Evolutionary conservation across 164 flowering plant genomes (phyloP), one percentile per base, ranked within the genome.

Genomic region (Malania oleifera): DNA sequence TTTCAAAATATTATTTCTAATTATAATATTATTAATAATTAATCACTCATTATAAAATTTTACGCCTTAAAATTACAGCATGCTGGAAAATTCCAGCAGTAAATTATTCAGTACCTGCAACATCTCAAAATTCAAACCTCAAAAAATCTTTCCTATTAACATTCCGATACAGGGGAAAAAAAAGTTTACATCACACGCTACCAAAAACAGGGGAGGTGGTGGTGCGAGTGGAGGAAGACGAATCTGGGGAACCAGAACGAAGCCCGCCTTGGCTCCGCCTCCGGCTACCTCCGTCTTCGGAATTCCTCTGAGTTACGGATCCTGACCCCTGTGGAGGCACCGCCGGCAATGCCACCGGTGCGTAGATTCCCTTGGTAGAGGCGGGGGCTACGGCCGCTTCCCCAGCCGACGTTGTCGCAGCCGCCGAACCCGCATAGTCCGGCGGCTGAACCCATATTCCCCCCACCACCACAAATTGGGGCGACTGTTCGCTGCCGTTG

Each of bases 371-470:
- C 17, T 63, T 71, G n/a, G n/a, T n/a, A 43, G 70, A 40, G 23
- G 68, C 24, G 13, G 73, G 31, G 1, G 24, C 50, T 2, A 31
- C 47, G 37, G 72, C 31, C 2, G 67, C 50, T 25, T 70, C 77
- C 5, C 72, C 75, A 7, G 76, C 54, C 9, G 72, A 23, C 8
- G 73, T 35, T 13, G 79, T 50, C 20, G 76, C 49, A 0, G 76
- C 67, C 37, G 31, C 55, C 12, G 68, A 52, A 8, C 65, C 49
- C 0, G 82, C 63, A 44, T 75, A 79, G 10, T 80, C 85, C 0
- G 80, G 75, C 0, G 87, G 82, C 28, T 79, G 89, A 34, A 82
- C 81, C 91, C 92, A 88, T 54, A 88, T 72, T 24, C 91, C 91
- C 27, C 96, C 93, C 6, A 89, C 86, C 38, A 89, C 84, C 10